Conservation (phyloP, 1,284 basidiomycete genomes). For the Melanopsichium pennsylvanicum region DNA sequence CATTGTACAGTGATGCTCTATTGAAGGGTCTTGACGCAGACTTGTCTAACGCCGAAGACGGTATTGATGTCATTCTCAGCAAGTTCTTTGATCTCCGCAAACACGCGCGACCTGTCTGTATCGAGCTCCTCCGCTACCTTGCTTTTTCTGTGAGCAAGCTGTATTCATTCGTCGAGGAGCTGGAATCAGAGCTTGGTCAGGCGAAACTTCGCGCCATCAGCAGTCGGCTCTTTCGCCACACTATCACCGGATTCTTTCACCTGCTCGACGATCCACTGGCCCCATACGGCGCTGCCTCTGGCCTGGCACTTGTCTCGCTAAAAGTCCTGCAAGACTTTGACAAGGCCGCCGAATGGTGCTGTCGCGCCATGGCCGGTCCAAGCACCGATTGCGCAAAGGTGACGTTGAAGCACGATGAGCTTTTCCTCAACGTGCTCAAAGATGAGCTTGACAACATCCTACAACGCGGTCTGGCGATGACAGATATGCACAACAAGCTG, state of each 20-base stretch:
- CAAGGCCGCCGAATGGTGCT: slow-evolving; percentile 13
- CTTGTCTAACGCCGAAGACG: slow-evolving; percentile 8
- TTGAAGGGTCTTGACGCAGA: slow-evolving; percentile 6
- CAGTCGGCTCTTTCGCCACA: slow-evolving; percentile 28
- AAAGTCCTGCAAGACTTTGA: slow-evolving; percentile 23
- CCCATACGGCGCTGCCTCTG: slow-evolving; percentile 18
- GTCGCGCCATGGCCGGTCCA: slow-evolving; percentile 1
- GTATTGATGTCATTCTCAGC: slow-evolving; percentile 25
- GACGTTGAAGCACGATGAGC: slow-evolving; percentile 12
- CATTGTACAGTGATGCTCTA: slow-evolving; percentile 7
- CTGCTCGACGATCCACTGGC: slow-evolving; percentile 22
- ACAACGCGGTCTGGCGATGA: slow-evolving; percentile 6
- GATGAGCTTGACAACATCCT: slow-evolving; percentile 25
- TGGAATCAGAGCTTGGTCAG: slow-evolving; percentile 11
- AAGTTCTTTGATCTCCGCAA: slow-evolving; percentile 16
- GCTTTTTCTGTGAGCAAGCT: slow-evolving; percentile 15
- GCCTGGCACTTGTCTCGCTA: slow-evolving; percentile 12
- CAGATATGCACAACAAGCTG: slow-evolving; percentile 16
- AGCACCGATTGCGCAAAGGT: neutral
- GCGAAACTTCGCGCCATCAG: slow-evolving; percentile 26
- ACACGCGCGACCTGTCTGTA: neutral
- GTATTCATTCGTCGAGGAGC: slow-evolving; percentile 14
- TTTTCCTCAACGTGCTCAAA: slow-evolving; percentile 26
- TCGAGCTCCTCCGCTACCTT: slow-evolving; percentile 27
- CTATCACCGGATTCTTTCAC: slow-evolving; percentile 33